Conservation (phyloP, 257 asterid genomes). For the Linderniella brevidens region DNA sequence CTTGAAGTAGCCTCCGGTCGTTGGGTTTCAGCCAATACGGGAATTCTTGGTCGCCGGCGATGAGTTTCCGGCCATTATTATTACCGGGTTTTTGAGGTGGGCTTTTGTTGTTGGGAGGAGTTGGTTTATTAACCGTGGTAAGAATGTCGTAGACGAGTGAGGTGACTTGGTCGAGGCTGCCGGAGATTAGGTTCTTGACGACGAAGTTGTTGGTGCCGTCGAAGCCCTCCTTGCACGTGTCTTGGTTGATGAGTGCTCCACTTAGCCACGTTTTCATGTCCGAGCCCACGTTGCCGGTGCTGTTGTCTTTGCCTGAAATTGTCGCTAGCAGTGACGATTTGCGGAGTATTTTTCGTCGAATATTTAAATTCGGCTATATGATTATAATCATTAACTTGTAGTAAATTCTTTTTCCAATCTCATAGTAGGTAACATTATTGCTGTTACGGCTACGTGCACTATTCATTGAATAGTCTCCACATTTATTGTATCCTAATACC, state of each 20-base stretch:
- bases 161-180: not conserved
- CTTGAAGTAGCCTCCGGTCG: constrained; percentile 20
- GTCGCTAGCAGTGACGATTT: too few relatives aligned
- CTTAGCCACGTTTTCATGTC: constrained; percentile 5
- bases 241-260: not conserved
- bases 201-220: not conserved
- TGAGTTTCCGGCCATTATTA: constrained; percentile 10
- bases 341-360: too few relatives aligned
- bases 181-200: not conserved
- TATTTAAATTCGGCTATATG: too few relatives aligned
- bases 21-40: constrained; percentile 25
- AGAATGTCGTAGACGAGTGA: not conserved
- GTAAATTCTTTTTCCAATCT: too few relatives aligned
- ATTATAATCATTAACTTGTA: too few relatives aligned
- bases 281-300: constrained; percentile 1
- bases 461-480: too few relatives aligned
- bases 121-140: not conserved
- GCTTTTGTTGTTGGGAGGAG: not conserved
- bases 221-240: constrained; percentile 2
- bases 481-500: too few relatives aligned
- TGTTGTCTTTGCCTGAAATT: constrained; percentile 1
- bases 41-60: not conserved
- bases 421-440: too few relatives aligned
- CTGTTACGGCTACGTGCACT: too few relatives aligned
- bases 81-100: too few relatives aligned